Conservation (phyloP, 2,329 filamentous ascomycete genomes). For the Setomelanomma holmii region DNA sequence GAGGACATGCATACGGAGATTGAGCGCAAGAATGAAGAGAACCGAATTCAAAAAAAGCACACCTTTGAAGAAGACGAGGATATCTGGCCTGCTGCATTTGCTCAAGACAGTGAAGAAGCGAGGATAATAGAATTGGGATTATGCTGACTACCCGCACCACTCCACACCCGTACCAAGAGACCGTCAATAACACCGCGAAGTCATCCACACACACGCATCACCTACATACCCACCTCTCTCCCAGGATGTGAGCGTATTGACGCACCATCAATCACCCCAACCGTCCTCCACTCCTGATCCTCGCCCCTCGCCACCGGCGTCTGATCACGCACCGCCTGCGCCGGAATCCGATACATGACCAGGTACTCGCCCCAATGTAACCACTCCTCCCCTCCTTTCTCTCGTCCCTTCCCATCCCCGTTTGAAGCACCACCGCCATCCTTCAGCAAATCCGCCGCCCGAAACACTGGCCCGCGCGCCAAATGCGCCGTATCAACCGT, state of each 20-base stretch:
- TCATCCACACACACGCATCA: no score
- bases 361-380: conserved; percentile 46
- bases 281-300: conserved; percentile 24
- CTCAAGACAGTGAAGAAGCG: neutral
- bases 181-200: no score
- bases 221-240: no score
- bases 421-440: conserved; percentile 5
- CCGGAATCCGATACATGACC: conserved; percentile 43
- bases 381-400: conserved; percentile 26
- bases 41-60: neutral
- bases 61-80: neutral
- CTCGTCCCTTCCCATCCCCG: no score
- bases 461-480: conserved; percentile 40
- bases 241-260: no score
- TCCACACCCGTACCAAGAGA: no score
- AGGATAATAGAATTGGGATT: neutral
- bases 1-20: neutral
- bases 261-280: conserved; percentile 32
- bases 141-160: neutral
- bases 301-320: conserved; percentile 29
- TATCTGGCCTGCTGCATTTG: neutral
- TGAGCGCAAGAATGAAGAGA: no score
- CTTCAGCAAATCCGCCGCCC: conserved; percentile 39
- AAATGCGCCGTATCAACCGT: conserved; percentile 41
- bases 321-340: conserved; percentile 41